Base-by-base conservation (phyloP, 176 grass and related monocot genomes). In the Eleusine coracana region DNA sequence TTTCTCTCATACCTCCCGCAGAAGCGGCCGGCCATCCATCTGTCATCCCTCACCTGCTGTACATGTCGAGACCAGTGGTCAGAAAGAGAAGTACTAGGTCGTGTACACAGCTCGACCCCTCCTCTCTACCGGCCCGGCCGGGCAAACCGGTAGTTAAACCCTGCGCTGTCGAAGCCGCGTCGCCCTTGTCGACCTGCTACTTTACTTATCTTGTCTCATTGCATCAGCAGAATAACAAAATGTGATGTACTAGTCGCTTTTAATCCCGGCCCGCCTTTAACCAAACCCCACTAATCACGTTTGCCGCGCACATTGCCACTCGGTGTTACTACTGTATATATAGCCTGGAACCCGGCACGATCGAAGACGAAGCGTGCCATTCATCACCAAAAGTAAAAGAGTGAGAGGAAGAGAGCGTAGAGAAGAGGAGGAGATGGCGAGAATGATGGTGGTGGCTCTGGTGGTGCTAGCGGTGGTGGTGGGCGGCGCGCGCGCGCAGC, bases 401-500 rank as follows among this genome's bases (percentile, higher is more conserved):
- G 25, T 10, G 8, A 27, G 10, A 5, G 9, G 25, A 9, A 45
- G 12, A 16, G 27, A 36, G 62, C 29, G 3, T 5, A 65, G 59
- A 59, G 74, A 16, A 41, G 1, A 39, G 41, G 3, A 7, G 5
- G 41, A 7, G 17, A 79, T 40, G 66, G 74, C 21, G 71, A 27
- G 52, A 58, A 84, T 70, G 68, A 75, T 8, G 38, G 5, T 10
- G 20, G 31, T 5, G 41, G 31, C 31, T 34, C n/a, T 25, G 2
- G 10, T 15, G 27, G 20, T 7, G 55, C 0, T 27, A 1, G 5
- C 16, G 87, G 58, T 56, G 71, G 8, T 40, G 46, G 12, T 66
- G 41, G 1, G 2, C 5, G 90, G 1, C 69, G 84, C 46, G 66
- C 16, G 55, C 29, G 87, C 50, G 50, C 71, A 83, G 80, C 89